Base-by-base conservation (phyloP, 352 stramenopile species). In the Aphanomyces cochlioides region DNA sequence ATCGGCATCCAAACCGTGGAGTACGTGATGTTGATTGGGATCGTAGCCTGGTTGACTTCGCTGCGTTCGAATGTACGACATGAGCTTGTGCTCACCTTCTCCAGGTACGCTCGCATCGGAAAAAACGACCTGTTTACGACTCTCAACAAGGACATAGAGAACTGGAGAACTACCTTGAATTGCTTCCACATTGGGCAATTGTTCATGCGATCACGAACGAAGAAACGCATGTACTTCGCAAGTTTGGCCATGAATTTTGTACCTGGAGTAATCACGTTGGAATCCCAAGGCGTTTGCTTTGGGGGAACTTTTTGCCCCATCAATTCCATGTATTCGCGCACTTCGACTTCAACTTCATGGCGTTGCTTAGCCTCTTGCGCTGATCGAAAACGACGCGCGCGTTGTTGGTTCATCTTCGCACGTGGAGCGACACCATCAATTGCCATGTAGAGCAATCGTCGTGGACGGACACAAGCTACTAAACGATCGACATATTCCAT, bases 391-490 rank as follows among this genome's bases (percentile, higher is more conserved):
- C 98, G 94, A 77, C 98, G 87, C 10, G 95, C 87, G 37, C 98
- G 93, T 78, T 99, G 98, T 78, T 99, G 97, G 82, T 99, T 99
- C 96, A 99, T 99, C 79, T 99, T 99, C 28, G 97, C 97, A 38
- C 97, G 89, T 34, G 97, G 97, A 15, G 97, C 97, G 7, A 99
- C 97, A 28, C 97, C 97, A 77, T 99, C 97, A 75, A 99, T 98
- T 57, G 97, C 97, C 67, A 99, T 77, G 78, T 99, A 99, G 21
- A 99, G 82, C 59, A 99, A 77, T 54, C 96, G 93, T 13, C 96
- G 87, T 5, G 97, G 98, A 28, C 97, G 86, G 50, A 99, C 93
- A 28, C 90, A 87, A 15, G 93, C 85, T 40, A 99, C 83, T 34
- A 99, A 80, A 21, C 97, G 90, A 79, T 99, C 97, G 12, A 99